Base-by-base conservation (phyloP, 441 rosid genomes). In the Dalechampia spathulata region DNA sequence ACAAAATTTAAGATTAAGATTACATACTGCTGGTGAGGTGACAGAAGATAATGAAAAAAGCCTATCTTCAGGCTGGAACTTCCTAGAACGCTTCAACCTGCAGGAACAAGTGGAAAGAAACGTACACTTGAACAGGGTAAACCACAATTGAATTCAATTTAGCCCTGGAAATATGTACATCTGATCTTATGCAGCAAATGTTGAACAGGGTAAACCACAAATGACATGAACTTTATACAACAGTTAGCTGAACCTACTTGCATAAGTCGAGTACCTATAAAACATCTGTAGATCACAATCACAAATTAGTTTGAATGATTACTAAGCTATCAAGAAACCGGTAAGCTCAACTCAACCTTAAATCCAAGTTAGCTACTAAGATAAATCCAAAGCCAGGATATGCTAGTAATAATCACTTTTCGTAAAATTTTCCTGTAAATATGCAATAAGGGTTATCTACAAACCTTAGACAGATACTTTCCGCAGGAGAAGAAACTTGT, bases 31-130 rank as follows among this genome's bases (percentile, higher is more conserved):
- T 0, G 88, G 94, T 41, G 99, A 86, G 30, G 99, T 85, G 53
- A 87, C 87, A 16, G 97, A 92, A 44, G 99, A 92, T 57, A 92
- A 69, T n/a, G 96, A 92, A 82, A 89, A 85, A 46, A 89, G 84
- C 77, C 97, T 79, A 47, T 92, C 99, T 72, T 92, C 99, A 47
- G 86, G 90, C 78, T 89, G 95, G 66, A 89, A 92, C 75, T 89
- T 92, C 74, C 94, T 80, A 6, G 97, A 80, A 62, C 99, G 86
- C 85, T 89, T 92, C 83, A 83, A 80, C 70, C 99, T 89, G 75
- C 73, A 67, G 61, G 28, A 37, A 53, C 53, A 57, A 66, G 52
- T 57, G 49, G 39, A 20, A 55, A 41, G 36, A 52, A 43, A 38
- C 23, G 22, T 16, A 12, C 19, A 53, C 14, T 23, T 34, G 1